phyloP scores from a whole-genome alignment of 805 yeast species.

The Candida pseudoglaebosa region DNA sequence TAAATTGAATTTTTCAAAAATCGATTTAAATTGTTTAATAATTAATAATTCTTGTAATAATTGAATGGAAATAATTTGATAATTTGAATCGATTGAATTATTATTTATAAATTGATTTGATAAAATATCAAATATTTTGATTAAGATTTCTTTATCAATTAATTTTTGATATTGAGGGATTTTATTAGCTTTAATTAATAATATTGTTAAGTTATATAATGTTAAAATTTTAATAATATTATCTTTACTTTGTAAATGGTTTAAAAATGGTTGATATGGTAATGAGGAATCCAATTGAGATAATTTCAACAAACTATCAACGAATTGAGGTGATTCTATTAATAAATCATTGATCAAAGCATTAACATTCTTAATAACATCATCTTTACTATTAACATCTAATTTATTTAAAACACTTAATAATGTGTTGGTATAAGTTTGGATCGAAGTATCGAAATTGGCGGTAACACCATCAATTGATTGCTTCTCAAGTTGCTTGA shows the following conservation, averaged over 20 bases:
- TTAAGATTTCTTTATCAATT: slow-evolving; percentile 36
- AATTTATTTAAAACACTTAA: slow-evolving; percentile 50
- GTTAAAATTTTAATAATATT: slow-evolving; percentile 53
- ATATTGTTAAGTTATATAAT: slow-evolving; percentile 49
- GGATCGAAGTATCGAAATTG: slow-evolving; percentile 42
- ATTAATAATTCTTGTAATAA: slow-evolving; percentile 59
- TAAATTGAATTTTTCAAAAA: slow-evolving; percentile 40
- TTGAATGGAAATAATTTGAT: slow-evolving; percentile 60
- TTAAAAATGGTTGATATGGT: slow-evolving; percentile 52
- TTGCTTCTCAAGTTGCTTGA: slow-evolving; percentile 52
- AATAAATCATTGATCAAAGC: slow-evolving; percentile 59
- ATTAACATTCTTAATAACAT: slow-evolving; percentile 60
- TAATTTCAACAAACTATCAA: slow-evolving; percentile 39
- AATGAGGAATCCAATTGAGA: slow-evolving; percentile 39
- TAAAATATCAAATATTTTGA: slow-evolving; percentile 35
- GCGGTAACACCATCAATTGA: slow-evolving; percentile 38
- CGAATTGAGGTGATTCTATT: slow-evolving; percentile 34
- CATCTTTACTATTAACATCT: slow-evolving; percentile 47
- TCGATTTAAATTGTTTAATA: slow-evolving; percentile 47
- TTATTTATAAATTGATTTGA: slow-evolving; percentile 26
- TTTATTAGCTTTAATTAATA: slow-evolving; percentile 33
- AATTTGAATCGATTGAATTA: slow-evolving; percentile 35
- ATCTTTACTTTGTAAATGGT: slow-evolving; percentile 52
- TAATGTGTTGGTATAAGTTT: slow-evolving; percentile 51
- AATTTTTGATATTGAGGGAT: slow-evolving; percentile 11